phyloP scores from a whole-genome alignment of 1,284 basidiomycete genomes.

The Moniliophthora roreri region DNA sequence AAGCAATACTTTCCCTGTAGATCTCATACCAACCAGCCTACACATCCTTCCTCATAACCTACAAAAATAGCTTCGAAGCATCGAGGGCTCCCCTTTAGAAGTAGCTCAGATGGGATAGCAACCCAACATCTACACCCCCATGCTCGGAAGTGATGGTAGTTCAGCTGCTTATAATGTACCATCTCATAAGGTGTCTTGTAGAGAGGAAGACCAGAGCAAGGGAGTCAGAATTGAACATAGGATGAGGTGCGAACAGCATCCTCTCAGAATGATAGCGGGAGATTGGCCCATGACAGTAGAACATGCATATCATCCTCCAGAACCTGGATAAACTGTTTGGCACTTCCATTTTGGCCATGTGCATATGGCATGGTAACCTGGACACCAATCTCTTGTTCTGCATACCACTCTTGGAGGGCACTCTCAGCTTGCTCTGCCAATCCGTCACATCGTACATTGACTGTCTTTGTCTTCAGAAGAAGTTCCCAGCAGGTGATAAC shows the following conservation, averaged over 20 bases:
- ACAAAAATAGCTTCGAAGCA: slow-evolving; percentile 23
- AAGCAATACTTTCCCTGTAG: slow-evolving; percentile 12
- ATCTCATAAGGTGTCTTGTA: neutral
- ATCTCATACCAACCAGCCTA: slow-evolving; percentile 18
- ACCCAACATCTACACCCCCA: slow-evolving; percentile 26
- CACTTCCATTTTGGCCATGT: slow-evolving; percentile 31
- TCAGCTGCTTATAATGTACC: neutral
- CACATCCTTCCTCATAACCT: slow-evolving; percentile 19
- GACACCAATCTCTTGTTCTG: neutral
- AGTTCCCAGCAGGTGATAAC: neutral
- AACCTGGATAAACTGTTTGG: slow-evolving; percentile 29
- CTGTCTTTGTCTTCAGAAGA: neutral
- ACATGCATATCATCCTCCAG: slow-evolving; percentile 25
- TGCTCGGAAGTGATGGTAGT: slow-evolving; percentile 1
- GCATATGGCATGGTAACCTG: slow-evolving; percentile 20
- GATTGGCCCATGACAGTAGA: slow-evolving; percentile 23
- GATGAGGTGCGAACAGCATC: neutral
- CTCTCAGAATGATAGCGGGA: slow-evolving; percentile 14
- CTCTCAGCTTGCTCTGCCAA: neutral
- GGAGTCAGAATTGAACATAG: neutral
- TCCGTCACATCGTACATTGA: neutral
- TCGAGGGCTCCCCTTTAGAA: slow-evolving; percentile 17
- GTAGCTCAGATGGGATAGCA: slow-evolving; percentile 19
- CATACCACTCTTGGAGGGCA: neutral
- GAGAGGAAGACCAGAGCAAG: neutral